Base-by-base conservation (phyloP, 2,329 filamentous ascomycete species). In the Paradendryphiella salina region DNA sequence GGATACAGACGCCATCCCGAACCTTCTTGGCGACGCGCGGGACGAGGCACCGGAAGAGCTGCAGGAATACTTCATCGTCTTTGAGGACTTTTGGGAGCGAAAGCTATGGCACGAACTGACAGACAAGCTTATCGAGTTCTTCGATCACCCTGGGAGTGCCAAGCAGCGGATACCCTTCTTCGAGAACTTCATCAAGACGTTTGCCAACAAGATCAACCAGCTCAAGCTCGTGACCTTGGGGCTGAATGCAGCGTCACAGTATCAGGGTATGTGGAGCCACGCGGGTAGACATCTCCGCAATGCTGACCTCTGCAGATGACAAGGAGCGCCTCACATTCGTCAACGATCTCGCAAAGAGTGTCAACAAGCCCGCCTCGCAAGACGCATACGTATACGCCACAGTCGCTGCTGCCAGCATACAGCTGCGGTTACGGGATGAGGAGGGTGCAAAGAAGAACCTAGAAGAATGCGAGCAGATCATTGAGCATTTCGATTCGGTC, bases 41-140 rank as follows among this genome's bases (percentile, higher is more conserved):
- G 90, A 96, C 71, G 80, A 86, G 73, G 89, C 91, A 67, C 89
- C 91, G 44, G 89, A 91, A 64, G 89, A 96, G 73, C 84, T 96
- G 45, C 92, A 96, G 77, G 83, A 87, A 67, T 85, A 89, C 69
- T 89, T 96, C 75, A 83, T 99, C 66, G 85, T 87, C 67, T 96
- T 99, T 62, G 94, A 99, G 80, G 91, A 96, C 73, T 89, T 86
- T 71, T 99, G 94, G 94, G 94, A 99, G 80, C 87, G 93, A 68
- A 96, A 96, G 79, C 83, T 99, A 77, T 99, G 94, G 94, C 94
- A 99, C 79, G 92, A 99, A 78, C 87, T 99, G 63, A 99, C 94
- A 29, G 88, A 96, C 70, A 81, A 87, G 45, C 83, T 99, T 49
- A 80, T 96, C 64, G 83, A 89, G 62, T 96, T 93, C 82, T 99